Evolutionary conservation across 306 rosid species (phyloP), one percentile per base, ranked within the genome.

Genomic region (Inga leiocalycina): DNA sequence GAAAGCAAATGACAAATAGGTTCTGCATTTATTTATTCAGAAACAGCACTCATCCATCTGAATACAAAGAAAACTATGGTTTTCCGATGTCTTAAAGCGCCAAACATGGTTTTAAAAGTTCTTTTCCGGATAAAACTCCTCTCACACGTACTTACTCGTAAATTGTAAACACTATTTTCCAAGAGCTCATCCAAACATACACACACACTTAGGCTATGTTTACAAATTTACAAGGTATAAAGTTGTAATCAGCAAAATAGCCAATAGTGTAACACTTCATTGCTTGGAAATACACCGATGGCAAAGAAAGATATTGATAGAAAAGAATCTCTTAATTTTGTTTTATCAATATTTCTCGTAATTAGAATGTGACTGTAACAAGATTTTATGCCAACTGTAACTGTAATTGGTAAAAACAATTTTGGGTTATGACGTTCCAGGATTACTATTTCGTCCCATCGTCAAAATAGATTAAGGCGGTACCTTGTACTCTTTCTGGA

Each of bases 401-500:
- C 24, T 10, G 67, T 49, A 49, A 13, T 14, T 51, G 10, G 9
- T 19, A 16, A 51, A 51, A 51, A 49, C 3, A 56, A 56, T 1
- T 51, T 51, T 4, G 59, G 11, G 27, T 19, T 56, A 56, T 20
- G 62, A 20, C n/a, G 27, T 62, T 62, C 37, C 35, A 27, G 68
- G 68, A 62, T 24, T 10, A 27, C 68, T 11, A 24, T 62, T 61
- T 16, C 17, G 17, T 24, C 27, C 6, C 68, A 61, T 61, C 68
- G 35, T 24, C 4, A 62, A 62, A 24, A 62, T 5, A 52, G 5
- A 57, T 57, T 8, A 9, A n/a, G 4, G 48, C 15, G 20, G 27
- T 89, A 95, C 98, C 98, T 92, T 61, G 61, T 84, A 49, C 85
- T 80, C 84, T 88, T 95, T 84, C 83, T 93, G 82, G 93, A 89